phyloP scores from a whole-genome alignment of 257 asterid species.

The Solanum virginianum region DNA sequence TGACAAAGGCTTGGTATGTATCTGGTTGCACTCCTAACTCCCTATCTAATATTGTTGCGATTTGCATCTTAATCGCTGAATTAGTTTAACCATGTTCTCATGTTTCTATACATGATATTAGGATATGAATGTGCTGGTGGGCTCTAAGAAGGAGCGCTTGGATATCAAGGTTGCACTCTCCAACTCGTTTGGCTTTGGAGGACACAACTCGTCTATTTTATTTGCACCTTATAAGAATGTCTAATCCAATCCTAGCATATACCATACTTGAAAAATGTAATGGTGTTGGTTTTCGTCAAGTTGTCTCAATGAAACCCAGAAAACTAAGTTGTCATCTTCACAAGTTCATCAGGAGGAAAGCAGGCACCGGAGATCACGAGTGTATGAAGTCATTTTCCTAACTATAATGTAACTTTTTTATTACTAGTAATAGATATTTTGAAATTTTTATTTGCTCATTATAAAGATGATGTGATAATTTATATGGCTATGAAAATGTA shows the following conservation, averaged over 20 bases:
- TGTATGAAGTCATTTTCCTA: background rate
- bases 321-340: background rate
- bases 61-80: background rate
- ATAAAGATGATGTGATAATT: too few species aligned
- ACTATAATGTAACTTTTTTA: background rate
- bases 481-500: background rate
- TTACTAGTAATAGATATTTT: background rate
- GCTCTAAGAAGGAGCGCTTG: constrained; percentile 18
- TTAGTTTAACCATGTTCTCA: background rate
- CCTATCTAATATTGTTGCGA: background rate
- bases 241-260: background rate
- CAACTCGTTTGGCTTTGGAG: constrained; percentile 33
- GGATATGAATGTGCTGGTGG: constrained; percentile 23
- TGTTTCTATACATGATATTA: background rate
- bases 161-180: constrained; percentile 33
- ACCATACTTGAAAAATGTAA: background rate
- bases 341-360: background rate
- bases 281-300: background rate
- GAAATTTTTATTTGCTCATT: background rate
- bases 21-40: background rate
- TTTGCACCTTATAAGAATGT: constrained; percentile 17
- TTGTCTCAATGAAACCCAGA: background rate
- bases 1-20: constrained; percentile 84
- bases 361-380: background rate
- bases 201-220: constrained; percentile 32